These are phyloP conservation scores for Pseudotsuga menziesii DNA, from an alignment of 75 land plant species.

Conservation along the genomic window DNA sequence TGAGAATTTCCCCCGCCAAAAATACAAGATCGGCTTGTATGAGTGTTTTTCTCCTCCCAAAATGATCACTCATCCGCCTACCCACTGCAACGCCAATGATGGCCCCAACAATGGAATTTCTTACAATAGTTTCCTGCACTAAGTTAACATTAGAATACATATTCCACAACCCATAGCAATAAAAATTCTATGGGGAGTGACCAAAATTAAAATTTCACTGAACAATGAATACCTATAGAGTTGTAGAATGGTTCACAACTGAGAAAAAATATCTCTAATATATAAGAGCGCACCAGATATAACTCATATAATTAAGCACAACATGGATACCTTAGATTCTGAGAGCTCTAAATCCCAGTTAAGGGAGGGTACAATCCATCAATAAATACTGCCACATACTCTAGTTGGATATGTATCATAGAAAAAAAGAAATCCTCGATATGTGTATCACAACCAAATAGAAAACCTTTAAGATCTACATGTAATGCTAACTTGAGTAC, in stretches of 20 bases:
- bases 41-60: constrained; percentile 44
- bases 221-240: constrained; percentile 47
- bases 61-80: constrained; percentile 63
- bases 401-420: too few species aligned
- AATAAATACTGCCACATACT: too few species aligned
- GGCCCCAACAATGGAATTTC: constrained; percentile 83
- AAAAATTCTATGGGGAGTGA: too few species aligned
- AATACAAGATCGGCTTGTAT: constrained; percentile 63
- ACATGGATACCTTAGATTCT: too few species aligned
- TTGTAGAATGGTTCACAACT: constrained; percentile 42
- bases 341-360: too few species aligned
- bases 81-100: constrained; percentile 80
- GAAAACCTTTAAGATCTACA: constrained; percentile 68
- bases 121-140: constrained; percentile 68
- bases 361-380: too few species aligned
- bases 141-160: neutral
- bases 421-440: too few species aligned
- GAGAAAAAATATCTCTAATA: constrained; percentile 67
- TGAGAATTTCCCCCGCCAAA: constrained; percentile 57
- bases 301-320: constrained; percentile 43
- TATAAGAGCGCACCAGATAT: constrained; percentile 79
- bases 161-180: too few species aligned
- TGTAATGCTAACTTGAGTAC: constrained; percentile 53
- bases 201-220: too few species aligned
- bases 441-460: constrained; percentile 90